Base-by-base conservation (phyloP, 495 filamentous ascomycete genomes). In the Penicillium egyptiacum region DNA sequence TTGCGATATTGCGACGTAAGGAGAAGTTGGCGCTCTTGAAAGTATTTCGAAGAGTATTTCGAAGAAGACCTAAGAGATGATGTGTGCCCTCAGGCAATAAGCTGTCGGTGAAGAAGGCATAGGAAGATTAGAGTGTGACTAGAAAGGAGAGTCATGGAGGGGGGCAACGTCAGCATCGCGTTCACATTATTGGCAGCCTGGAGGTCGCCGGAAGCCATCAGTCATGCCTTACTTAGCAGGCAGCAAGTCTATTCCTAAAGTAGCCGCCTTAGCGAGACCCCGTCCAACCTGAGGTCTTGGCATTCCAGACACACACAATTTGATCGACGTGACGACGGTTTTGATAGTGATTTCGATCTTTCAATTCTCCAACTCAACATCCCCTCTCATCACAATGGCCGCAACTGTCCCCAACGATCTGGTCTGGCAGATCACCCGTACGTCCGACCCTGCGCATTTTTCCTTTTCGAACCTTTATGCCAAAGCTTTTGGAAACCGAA, bases 361-460 rank as follows among this genome's bases (percentile, higher is more conserved):
- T 49, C 48, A 40, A 41, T 59, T 56, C 48, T 47, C 48, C 55
- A 62, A 66, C 62, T 48, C 62, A 65, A 44, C 46, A 67, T 55
- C 35, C 63, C 62, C 31, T 43, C 47, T 55, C 57, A 62, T 71
- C 70, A 77, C 50, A 64, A 79, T 79, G 75, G 69, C 77, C 65
- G 64, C 76, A 64, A 79, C 88, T 79, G 80, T 95, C 70, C 94
- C 90, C 69, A 77, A 86, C 65, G 92, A 97, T 72, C 83, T 96
- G 61, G 79, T 96, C 81, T 97, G 91, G 91, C 86, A 91, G 81
- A 76, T 92, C 74, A 83, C 84, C 80, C 89, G 92, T 96, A 81
- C 69, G 89, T 87, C n/a, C 44, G 30, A 48, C 22, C 43, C 22
- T 35, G 8, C 26, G 39, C 25, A 33, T 7, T 43, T 53, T 5